Evolutionary conservation across 2,329 filamentous ascomycete species (phyloP), one percentile per base, ranked within the genome.

Genomic region (Leptodontidium sp.): DNA sequence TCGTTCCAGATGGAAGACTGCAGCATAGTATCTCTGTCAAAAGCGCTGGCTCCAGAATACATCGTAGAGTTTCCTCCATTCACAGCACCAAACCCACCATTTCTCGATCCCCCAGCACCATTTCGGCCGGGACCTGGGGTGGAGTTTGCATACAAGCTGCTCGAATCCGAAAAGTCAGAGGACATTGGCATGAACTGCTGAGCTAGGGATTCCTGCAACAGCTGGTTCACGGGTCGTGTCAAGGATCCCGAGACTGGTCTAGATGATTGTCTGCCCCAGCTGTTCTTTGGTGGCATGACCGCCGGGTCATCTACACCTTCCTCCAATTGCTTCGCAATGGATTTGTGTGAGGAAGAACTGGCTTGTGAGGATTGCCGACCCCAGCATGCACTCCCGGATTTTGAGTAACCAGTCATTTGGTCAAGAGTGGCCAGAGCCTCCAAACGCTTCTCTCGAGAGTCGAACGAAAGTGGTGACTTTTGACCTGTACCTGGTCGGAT

Each of bases 101-200:
- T 53, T 53, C 62, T 62, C 15, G 59, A 65, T 11, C 55, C 68
- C 43, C 67, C 58, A 59, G n/a, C 58, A 21, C 61, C 59, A 61
- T 65, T 67, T 64, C 64, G 52, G 24, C 45, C 32, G 9, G 40
- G 38, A 29, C 29, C 17, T n/a, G 55, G 68, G 29, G 74, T 68
- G 63, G 84, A 84, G 43, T 85, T 82, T 50, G 81, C 82, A 67
- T 84, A 86, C 26, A 88, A 72, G 70, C 84, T 86, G 75, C 85
- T 87, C 1, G 80, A 78, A 66, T 86, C 80, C 15, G 85, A 84
- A 70, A 87, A 87, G 7, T 71, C 74, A 49, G 75, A 75, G 21
- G 73, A 74, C n/a, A 70, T 71, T 15, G 73, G 61, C 55, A 73
- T 68, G 50, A 71, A 76, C 50, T 73, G 73, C 45, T 73, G 70